Conservation (phyloP, 768 basidiomycete genomes). For the Rhizopogon vinicolor region DNA sequence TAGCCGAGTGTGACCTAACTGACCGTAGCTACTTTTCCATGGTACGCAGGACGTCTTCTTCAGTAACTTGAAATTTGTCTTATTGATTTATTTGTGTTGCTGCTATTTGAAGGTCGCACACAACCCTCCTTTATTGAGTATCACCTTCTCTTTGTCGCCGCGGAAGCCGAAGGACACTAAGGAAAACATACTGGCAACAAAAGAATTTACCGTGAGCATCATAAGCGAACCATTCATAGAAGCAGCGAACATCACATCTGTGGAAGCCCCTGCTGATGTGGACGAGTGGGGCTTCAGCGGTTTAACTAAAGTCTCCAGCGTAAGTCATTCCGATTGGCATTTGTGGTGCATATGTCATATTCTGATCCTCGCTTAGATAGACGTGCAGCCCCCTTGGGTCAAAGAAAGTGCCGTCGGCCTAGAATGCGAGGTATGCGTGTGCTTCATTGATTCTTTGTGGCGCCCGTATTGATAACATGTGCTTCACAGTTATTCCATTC, state of each 20-base stretch:
- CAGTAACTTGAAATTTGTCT: background rate
- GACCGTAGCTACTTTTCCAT: constrained; percentile 55
- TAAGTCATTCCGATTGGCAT: constrained; percentile 25
- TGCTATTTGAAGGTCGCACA: constrained; percentile 42
- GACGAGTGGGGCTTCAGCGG: constrained; percentile 63
- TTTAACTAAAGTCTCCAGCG: constrained; percentile 47
- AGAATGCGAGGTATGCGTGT: constrained; percentile 54
- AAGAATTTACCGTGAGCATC: constrained; percentile 68
- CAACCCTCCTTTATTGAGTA: constrained; percentile 61
- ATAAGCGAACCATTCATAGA: constrained; percentile 64
- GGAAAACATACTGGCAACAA: constrained; percentile 58
- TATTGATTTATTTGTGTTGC: background rate
- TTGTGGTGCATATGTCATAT: constrained; percentile 6
- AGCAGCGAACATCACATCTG: constrained; percentile 50
- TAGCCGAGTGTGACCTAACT: background rate
- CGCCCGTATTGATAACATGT: constrained; percentile 15
- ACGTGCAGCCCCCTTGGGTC: constrained; percentile 49
- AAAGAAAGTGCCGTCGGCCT: constrained; percentile 54
- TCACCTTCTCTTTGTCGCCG: constrained; percentile 49
- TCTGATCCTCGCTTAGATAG: constrained; percentile 26
- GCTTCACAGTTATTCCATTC: constrained; percentile 41
- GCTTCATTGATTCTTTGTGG: constrained; percentile 2
- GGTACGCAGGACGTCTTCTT: constrained; percentile 24
- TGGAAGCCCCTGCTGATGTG: constrained; percentile 47
- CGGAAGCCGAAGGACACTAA: constrained; percentile 55